Conservation (phyloP, 345 rosid genomes). For the Melaleuca quinquenervia region DNA sequence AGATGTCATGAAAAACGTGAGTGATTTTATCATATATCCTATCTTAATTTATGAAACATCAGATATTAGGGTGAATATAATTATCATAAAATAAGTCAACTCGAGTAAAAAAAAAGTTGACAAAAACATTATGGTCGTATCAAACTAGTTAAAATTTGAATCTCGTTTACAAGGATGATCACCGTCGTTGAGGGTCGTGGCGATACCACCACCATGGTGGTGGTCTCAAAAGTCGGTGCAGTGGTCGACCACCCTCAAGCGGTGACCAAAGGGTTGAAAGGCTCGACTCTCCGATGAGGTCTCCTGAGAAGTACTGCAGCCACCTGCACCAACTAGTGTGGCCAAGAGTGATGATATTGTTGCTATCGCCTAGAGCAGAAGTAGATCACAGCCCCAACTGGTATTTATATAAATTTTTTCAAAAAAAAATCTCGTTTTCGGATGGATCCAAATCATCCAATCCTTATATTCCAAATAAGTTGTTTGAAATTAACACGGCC, state of each 20-base stretch:
- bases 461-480: neutral
- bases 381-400: neutral
- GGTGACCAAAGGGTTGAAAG: neutral
- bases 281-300: neutral
- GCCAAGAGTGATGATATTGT: neutral
- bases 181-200: neutral
- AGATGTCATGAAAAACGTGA: neutral
- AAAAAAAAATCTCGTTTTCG: neutral
- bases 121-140: neutral
- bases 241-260: neutral
- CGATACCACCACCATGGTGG: neutral
- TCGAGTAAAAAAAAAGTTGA: neutral
- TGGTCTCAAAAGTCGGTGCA: neutral
- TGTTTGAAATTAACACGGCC: neutral
- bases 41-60: neutral
- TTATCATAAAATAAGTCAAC: neutral
- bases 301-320: neutral
- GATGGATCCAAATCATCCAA: neutral
- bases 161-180: neutral
- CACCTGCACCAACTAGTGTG: accelerated
- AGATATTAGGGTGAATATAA: neutral
- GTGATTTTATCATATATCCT: neutral
- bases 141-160: neutral
- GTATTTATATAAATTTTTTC: too few relatives aligned
- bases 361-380: neutral